phyloP scores from a whole-genome alignment of 2,329 filamentous ascomycete genomes.

The Apiospora aurea region DNA sequence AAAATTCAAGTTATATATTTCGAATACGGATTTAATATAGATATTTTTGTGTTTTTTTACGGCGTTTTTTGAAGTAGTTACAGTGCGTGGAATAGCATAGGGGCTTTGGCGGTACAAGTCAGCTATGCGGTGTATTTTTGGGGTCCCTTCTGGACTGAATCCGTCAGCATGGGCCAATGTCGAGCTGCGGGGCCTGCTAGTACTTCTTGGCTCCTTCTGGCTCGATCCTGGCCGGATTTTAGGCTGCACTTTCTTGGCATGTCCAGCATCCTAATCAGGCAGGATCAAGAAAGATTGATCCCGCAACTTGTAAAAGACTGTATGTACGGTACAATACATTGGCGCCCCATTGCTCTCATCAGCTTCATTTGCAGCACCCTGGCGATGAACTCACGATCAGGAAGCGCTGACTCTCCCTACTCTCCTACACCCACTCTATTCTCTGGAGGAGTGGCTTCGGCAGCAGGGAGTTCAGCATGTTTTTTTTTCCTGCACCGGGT shows the following conservation, averaged over 20 bases:
- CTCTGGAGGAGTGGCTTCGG: not conserved
- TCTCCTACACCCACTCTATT: not conserved
- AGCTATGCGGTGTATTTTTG: no score
- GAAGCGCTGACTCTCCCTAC: not conserved
- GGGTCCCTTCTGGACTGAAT: no score
- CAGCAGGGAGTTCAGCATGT: constrained; percentile 1
- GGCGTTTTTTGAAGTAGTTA: no score
- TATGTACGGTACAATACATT: not conserved
- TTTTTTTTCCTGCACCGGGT: not conserved
- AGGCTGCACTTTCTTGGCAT: constrained; percentile 21
- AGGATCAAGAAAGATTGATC: not conserved
- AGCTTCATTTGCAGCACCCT: not conserved
- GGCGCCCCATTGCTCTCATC: not conserved
- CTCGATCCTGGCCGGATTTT: constrained; percentile 4
- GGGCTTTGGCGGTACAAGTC: no score
- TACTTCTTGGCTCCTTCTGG: not conserved
- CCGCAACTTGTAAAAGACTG: not conserved
- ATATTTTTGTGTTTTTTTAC: no score
- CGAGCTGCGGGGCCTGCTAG: not conserved
- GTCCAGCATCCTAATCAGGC: not conserved
- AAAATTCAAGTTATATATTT: no score
- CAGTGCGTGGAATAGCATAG: no score
- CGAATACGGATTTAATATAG: no score
- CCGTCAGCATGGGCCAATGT: constrained; percentile 17
- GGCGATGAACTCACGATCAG: not conserved